Base-by-base conservation (phyloP, 2,329 filamentous ascomycete genomes). In the Colletotrichum eleusines region DNA sequence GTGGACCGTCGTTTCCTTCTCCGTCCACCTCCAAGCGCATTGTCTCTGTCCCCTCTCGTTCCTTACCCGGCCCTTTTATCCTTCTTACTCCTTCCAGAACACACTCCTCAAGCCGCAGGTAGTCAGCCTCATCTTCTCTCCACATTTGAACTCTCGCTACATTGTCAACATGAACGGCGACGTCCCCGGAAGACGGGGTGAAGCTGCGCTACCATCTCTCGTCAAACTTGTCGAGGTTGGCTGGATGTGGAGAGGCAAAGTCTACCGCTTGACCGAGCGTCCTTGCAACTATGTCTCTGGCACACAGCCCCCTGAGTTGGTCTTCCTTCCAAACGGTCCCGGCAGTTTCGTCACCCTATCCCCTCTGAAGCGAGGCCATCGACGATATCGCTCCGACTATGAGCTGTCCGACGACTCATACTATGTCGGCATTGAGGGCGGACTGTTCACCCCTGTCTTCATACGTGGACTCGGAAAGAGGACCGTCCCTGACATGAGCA, bases 401-500 rank as follows among this genome's bases (percentile, higher is more conserved):
- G 11, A 12, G 1, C 35, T 63, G 20, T 12, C 33, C 4, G 16
- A 11, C 3, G 35, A 54, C 23, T 31, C 46, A 1, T 44, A 63
- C 48, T 63, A 63, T 23, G 35, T 31, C 35, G 60, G 60, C 12
- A 42, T 63, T 5, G 48, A 63, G 18, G 46, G n/a, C 6, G 35
- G 18, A 2, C 3, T 16, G 2, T 63, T 63, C 23, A n/a, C n/a
- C 2, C 44, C 44, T 2, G 60, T 31, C 12, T 63, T 63, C 26
- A 16, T 51, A 3, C 33, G 46, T 5, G 23, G 14, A 9, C 3
- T 3, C 5, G 33, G 33, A 16, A 58, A 3, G 5, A 46, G 16
- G 18, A 1, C 26, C 5, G 3, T 8, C 8, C 26, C 53, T 3
- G 33, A 65, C 16, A 38, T 20, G 28, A 16, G 8, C 3, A 35